Percentiles rank a stretch among this genome's conserved stretches.
These are phyloP conservation scores for Starmerella etchellsii DNA, from an alignment of 805 yeast species.

Conservation along the genomic window DNA sequence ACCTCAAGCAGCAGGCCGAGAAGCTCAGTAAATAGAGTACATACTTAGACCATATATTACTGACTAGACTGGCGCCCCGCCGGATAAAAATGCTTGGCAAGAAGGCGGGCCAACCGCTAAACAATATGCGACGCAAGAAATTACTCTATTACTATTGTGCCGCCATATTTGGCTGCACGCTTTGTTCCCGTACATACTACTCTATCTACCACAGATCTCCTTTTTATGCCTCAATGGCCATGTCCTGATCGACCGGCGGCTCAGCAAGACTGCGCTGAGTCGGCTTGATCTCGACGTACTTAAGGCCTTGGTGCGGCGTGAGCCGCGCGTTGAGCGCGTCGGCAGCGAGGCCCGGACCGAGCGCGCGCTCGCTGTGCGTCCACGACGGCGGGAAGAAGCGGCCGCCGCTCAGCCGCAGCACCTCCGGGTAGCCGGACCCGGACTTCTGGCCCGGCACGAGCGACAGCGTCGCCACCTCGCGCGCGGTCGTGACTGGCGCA, in stretches of 20 bases:
- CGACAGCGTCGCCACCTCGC: constrained; percentile 68
- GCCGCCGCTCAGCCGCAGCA: constrained; percentile 75
- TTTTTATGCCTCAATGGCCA: constrained; percentile 10
- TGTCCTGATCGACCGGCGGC: not conserved
- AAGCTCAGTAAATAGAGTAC: constrained; percentile 13
- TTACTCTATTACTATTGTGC: too few species aligned
- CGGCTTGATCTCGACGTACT: constrained; percentile 25
- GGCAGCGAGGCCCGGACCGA: constrained; percentile 36
- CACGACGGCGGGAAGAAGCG: constrained; percentile 57
- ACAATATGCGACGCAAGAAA: too few species aligned
- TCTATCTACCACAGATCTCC: too few species aligned
- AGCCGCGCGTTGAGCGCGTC: constrained; percentile 22
- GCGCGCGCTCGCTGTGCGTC: constrained; percentile 68
- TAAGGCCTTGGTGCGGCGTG: constrained; percentile 24
- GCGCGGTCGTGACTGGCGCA: constrained; percentile 52
- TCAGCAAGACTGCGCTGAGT: constrained; percentile 1
- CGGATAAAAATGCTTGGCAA: too few species aligned
- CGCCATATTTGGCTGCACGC: too few species aligned
- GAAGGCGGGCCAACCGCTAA: too few species aligned
- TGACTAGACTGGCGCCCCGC: too few species aligned
- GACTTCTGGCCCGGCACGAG: constrained; percentile 33
- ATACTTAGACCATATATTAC: too few species aligned
- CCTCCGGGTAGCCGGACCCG: constrained; percentile 36
- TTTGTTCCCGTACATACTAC: too few species aligned
- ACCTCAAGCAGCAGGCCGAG: constrained; percentile 21